Base-by-base conservation (phyloP, 2,329 filamentous ascomycete species). In the Beauveria sp. region DNA sequence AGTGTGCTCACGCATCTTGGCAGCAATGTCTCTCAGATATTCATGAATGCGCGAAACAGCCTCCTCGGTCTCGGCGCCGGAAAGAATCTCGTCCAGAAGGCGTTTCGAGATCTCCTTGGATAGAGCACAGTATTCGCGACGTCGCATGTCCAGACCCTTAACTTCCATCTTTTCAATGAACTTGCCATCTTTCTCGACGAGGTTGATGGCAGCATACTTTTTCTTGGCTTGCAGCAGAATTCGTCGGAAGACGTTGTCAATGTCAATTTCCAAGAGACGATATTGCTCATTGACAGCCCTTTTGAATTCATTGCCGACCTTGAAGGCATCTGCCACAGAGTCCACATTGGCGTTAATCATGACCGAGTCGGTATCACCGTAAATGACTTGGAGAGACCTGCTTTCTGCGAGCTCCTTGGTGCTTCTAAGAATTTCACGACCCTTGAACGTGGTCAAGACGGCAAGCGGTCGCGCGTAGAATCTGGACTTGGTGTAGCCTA, bases 261-360 rank as follows among this genome's bases (percentile, higher is more conserved):
- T 96, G 70, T 99, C 95, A 66, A 99, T 99, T 73, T 99, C 96
- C 16, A 99, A 82, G 57, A 97, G 83, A 69, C 83, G 89, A 75
- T 99, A 99, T 64, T 89, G 87, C 68, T 96, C 91, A 71, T 99
- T 99, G 76, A 99, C 95, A 26, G 91, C 86, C 68, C 86, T 88
- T 77, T 97, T 98, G 81, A 99, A 98, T 65, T 98, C 91, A 50
- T 91, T 87, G 62, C 95, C 96, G 57, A 99, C 89, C 71, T 90
- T 93, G 68, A 97, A 79, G 1, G 95, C 95, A 69, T 96, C 92
- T 38, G 90, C 86, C 34, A 98, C 89, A 66, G 90, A 96, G 75
- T 97, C 91, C 60, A 95, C 92, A 70, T 98, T 98, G 65, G 95
- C 96, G 71, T 99, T 99, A 79, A 99, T 98, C 95, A 99, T 99